Percentiles rank a stretch among this genome's conserved stretches.
These are phyloP conservation scores for Chrysanthemum seticuspe DNA, from an alignment of 129 eudicot genomes.

Conservation along the genomic window DNA sequence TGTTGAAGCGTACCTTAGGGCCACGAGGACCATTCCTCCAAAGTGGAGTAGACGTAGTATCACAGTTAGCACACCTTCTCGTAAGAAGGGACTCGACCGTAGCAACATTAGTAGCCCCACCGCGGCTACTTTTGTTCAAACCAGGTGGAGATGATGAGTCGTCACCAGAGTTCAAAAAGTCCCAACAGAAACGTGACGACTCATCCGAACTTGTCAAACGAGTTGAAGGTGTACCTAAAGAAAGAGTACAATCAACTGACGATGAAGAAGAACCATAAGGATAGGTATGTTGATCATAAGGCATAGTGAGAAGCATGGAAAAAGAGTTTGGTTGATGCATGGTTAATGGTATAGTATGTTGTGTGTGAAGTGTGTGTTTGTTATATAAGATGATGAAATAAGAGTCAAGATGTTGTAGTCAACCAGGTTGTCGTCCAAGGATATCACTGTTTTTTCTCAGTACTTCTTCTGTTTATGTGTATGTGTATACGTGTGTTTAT, in stretches of 20 bases:
- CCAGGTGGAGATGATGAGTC: constrained; percentile 26
- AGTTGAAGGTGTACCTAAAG: constrained; percentile 75
- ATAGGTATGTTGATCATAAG: constrained; percentile 42
- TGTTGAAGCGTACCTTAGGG: constrained; percentile 59
- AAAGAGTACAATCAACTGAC: constrained; percentile 88
- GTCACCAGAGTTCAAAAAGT: constrained; percentile 46
- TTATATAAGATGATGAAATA: constrained; percentile 56
- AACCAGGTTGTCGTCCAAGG: constrained; percentile 52
- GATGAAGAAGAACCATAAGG: constrained; percentile 38
- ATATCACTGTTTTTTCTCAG: constrained; percentile 25
- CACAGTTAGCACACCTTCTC: constrained; percentile 95
- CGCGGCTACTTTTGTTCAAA: constrained; percentile 8
- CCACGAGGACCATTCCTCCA: constrained; percentile 99
- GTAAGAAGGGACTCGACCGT: constrained; percentile 58
- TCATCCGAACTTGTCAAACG: constrained; percentile 28
- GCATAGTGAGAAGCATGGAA: constrained; percentile 53
- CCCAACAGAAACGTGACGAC: constrained; percentile 74
- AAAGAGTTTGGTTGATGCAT: constrained; percentile 41
- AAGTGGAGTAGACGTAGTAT: constrained; percentile 98
- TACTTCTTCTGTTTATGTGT: constrained; percentile 7
- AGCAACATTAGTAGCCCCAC: constrained; percentile 13
- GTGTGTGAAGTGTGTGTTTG: constrained; percentile 10
- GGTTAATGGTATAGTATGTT: not conserved
- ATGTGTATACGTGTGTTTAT: constrained; percentile 6
- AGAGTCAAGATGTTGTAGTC: constrained; percentile 58